Percentiles rank a stretch among this genome's conserved stretches.
Conservation (phyloP, 164 flowering plant species). For the Chloranthus sessilifolius region DNA sequence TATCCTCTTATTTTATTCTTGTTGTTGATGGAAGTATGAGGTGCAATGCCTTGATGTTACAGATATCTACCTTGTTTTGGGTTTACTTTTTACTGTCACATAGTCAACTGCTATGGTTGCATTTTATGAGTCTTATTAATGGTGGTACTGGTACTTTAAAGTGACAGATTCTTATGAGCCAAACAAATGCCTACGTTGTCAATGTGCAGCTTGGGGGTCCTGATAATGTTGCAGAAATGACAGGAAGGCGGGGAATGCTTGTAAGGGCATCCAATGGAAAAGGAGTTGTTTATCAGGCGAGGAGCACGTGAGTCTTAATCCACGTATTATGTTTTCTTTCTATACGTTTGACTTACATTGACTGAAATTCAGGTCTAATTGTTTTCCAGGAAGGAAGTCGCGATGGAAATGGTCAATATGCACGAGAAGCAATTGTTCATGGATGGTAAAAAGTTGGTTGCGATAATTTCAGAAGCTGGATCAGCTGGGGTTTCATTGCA, state of each 20-base stretch:
- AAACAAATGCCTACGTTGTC: neutral
- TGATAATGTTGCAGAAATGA: conserved; percentile 93
- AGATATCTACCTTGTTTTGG: too few species aligned
- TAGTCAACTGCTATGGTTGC: too few species aligned
- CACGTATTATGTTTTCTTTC: too few species aligned
- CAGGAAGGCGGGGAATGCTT: conserved; percentile 96
- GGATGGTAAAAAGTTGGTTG: conserved; percentile 90
- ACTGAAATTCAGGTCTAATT: neutral
- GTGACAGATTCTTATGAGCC: neutral
- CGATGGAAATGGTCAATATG: conserved; percentile 99
- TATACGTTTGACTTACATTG: neutral
- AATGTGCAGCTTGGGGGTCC: conserved; percentile 93
- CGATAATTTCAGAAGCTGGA: conserved; percentile 98
- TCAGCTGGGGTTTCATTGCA: conserved; percentile 99
- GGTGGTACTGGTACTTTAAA: too few species aligned
- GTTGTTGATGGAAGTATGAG: too few species aligned
- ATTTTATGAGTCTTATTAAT: too few species aligned
- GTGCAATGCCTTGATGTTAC: too few species aligned
- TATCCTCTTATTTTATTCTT: too few species aligned
- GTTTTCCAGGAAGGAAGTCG: conserved; percentile 70
- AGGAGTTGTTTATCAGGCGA: conserved; percentile 93
- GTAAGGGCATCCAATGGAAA: conserved; percentile 86
- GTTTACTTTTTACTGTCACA: too few species aligned
- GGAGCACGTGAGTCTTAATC: conserved; percentile 77
- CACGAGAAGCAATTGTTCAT: conserved; percentile 93